Conservation (phyloP, 306 rosid species). For the Phaseolus lunatus region DNA sequence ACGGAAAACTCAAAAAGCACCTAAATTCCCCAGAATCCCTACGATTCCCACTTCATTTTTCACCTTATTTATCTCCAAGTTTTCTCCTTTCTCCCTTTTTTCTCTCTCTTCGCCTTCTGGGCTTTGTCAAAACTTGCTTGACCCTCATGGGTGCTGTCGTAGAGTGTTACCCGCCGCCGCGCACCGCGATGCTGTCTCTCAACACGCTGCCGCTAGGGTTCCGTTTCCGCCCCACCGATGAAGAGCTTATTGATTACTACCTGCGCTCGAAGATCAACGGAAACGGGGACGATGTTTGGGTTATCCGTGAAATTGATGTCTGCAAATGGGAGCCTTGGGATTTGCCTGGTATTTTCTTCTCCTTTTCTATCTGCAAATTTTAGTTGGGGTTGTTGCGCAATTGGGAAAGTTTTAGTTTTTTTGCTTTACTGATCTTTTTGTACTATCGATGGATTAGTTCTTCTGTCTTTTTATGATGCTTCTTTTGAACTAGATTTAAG, state of each 20-base stretch:
- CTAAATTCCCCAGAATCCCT: slow-evolving; percentile 32
- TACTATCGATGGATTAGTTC: slow-evolving; percentile 9
- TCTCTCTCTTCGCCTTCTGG: background rate
- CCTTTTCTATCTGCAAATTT: background rate
- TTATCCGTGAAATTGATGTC: slow-evolving; percentile 88
- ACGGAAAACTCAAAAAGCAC: slow-evolving; percentile 20
- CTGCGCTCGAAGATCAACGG: slow-evolving; percentile 87
- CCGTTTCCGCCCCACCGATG: slow-evolving; percentile 89
- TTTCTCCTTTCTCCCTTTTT: background rate
- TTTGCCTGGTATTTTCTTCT: slow-evolving; percentile 68
- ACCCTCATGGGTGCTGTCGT: slow-evolving; percentile 39
- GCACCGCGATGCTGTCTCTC: slow-evolving; percentile 55
- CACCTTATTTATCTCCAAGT: slow-evolving; percentile 2
- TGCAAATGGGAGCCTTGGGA: slow-evolving; percentile 99
- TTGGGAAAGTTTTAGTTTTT: slow-evolving; percentile 17
- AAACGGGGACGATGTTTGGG: slow-evolving; percentile 63
- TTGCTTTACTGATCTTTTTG: slow-evolving; percentile 5
- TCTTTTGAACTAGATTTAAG: background rate
- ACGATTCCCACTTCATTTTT: slow-evolving; percentile 35
- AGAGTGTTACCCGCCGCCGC: slow-evolving; percentile 27
- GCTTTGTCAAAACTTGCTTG: background rate
- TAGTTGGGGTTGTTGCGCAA: background rate
- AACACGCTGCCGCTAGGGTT: slow-evolving; percentile 79
- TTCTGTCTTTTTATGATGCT: background rate
- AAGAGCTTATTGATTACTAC: slow-evolving; percentile 81